A percentile compares a stretch with the other conserved stretches of the same genome.
phyloP scores from a whole-genome alignment of 805 yeast genomes.

The Teunomyces panamensis region DNA sequence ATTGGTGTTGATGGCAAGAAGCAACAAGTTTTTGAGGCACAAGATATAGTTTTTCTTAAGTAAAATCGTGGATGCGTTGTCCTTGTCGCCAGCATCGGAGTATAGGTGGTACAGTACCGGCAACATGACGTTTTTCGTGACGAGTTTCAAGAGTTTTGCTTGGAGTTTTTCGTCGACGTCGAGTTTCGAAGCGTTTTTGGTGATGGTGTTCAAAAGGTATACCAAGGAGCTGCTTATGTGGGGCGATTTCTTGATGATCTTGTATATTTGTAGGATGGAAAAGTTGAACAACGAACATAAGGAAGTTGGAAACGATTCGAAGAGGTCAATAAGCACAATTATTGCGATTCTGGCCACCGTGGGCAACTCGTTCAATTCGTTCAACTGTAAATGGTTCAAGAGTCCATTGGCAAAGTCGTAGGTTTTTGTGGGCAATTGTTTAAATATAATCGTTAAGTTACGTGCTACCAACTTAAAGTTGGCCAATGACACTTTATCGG shows the following conservation, averaged over 20 bases:
- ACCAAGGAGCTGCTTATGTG: slow-evolving; percentile 22
- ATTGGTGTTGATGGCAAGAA: slow-evolving; percentile 32
- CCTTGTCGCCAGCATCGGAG: slow-evolving; percentile 12
- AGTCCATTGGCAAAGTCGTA: slow-evolving; percentile 38
- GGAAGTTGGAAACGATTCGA: slow-evolving; percentile 35
- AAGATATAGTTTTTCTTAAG: slow-evolving; percentile 31
- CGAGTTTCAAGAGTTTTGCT: slow-evolving; percentile 32
- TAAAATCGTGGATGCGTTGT: slow-evolving; percentile 17
- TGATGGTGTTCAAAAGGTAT: slow-evolving; percentile 28
- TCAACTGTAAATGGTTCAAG: slow-evolving; percentile 22
- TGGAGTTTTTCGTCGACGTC: slow-evolving; percentile 42
- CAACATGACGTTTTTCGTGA: slow-evolving; percentile 25
- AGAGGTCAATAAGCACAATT: slow-evolving; percentile 34
- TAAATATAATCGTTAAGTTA: slow-evolving; percentile 24
- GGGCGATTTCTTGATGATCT: slow-evolving; percentile 36
- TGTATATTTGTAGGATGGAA: slow-evolving; percentile 35
- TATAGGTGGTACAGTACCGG: slow-evolving; percentile 18
- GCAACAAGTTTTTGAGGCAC: slow-evolving; percentile 29
- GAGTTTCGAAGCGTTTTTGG: slow-evolving; percentile 32
- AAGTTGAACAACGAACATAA: slow-evolving; percentile 34
- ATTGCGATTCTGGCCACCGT: slow-evolving; percentile 22
- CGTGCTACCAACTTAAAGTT: slow-evolving; percentile 26
- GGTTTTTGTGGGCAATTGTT: slow-evolving; percentile 30
- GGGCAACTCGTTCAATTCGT: slow-evolving; percentile 14
- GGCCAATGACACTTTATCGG: slow-evolving; percentile 2